These are phyloP conservation scores for Cladosporium sp. DNA, from an alignment of 2,329 filamentous ascomycete genomes.

Conservation along the genomic window DNA sequence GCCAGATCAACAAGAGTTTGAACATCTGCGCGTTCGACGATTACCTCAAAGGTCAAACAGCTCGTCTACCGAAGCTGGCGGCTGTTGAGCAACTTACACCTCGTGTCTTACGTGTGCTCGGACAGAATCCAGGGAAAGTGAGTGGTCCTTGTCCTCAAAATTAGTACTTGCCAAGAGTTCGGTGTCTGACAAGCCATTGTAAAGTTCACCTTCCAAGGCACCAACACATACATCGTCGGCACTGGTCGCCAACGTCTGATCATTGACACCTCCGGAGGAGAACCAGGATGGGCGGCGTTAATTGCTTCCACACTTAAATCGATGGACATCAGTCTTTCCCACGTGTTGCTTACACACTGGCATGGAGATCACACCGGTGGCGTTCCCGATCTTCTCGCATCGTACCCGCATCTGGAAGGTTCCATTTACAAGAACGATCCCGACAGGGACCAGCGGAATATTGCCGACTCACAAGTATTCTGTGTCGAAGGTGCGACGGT, in stretches of 20 bases:
- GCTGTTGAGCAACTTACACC: slow-evolving; percentile 27
- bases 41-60: slow-evolving; percentile 26
- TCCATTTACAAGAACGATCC: slow-evolving; percentile 43
- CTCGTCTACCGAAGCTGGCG: slow-evolving; percentile 22
- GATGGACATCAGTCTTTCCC: slow-evolving; percentile 38
- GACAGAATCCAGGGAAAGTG: slow-evolving; percentile 29
- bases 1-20: slow-evolving; percentile 30
- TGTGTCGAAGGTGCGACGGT: slow-evolving; percentile 43
- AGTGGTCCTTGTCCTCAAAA: neutral
- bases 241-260: slow-evolving; percentile 38
- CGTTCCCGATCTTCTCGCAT: slow-evolving; percentile 40
- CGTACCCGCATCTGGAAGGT: slow-evolving; percentile 32
- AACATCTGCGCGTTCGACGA: slow-evolving; percentile 28
- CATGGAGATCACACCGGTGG: slow-evolving; percentile 48
- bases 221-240: slow-evolving; percentile 45
- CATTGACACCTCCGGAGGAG: slow-evolving; percentile 41
- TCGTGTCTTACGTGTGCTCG: slow-evolving; percentile 27
- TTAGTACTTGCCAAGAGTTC: neutral
- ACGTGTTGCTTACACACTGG: slow-evolving; percentile 48
- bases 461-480: slow-evolving; percentile 42
- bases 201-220: slow-evolving; percentile 43
- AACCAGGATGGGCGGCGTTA: slow-evolving; percentile 38
- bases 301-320: slow-evolving; percentile 37
- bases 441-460: slow-evolving; percentile 34
- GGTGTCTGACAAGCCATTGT: neutral